These are phyloP conservation scores for Thermothelomyces thermophilus DNA, from an alignment of 2,329 filamentous ascomycete genomes.

Conservation along the genomic window DNA sequence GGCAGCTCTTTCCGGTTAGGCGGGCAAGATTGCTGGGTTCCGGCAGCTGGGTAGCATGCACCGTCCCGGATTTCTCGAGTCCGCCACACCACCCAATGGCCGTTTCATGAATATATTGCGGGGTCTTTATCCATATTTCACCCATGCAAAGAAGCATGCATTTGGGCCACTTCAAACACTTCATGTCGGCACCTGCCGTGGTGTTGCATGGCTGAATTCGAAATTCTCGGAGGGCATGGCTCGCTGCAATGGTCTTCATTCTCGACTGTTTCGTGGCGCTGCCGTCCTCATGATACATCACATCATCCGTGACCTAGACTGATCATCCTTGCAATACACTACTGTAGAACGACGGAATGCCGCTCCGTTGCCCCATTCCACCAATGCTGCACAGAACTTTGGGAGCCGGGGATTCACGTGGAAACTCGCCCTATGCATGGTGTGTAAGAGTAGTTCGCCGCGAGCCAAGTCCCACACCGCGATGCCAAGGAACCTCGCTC, in stretches of 20 bases:
- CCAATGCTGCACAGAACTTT: neutral
- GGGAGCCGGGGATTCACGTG: neutral
- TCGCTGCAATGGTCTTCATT: neutral
- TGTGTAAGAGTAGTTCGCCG: neutral
- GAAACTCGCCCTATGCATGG: neutral
- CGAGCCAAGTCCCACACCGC: neutral
- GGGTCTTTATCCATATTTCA: slow-evolving; percentile 18
- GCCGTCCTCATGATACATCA: too few species aligned
- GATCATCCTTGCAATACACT: neutral
- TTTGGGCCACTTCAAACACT: neutral
- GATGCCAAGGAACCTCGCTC: neutral
- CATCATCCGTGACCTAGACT: too few species aligned
- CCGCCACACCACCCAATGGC: slow-evolving; percentile 14
- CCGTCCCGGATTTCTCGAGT: slow-evolving; percentile 10
- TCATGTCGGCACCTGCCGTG: slow-evolving; percentile 4
- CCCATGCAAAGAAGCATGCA: slow-evolving; percentile 7
- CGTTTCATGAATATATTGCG: slow-evolving; percentile 9
- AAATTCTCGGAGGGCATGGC: too few species aligned
- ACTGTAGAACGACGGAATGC: neutral
- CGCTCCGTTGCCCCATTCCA: neutral
- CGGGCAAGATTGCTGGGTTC: neutral
- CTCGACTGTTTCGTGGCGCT: too few species aligned
- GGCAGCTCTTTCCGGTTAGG: neutral
- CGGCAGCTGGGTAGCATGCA: slow-evolving; percentile 4
- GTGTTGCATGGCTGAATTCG: too few species aligned